phyloP scores from a whole-genome alignment of 805 yeast genomes.

The Starmera quercuum region DNA sequence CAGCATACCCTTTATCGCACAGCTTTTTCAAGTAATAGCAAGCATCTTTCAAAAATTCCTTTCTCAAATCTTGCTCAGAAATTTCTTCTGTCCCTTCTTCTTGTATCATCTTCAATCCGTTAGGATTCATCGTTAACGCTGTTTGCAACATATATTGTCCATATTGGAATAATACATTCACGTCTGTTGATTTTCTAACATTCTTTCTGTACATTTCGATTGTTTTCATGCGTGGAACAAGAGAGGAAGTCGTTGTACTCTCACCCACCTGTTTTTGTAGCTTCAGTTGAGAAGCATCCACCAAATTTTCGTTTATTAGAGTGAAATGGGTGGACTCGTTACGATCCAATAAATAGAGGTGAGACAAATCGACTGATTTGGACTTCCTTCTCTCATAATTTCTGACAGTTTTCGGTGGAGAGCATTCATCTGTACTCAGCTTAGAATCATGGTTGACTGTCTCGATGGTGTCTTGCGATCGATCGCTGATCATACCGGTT shows the following conservation, averaged over 20 bases:
- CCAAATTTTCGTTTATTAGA: constrained; percentile 31
- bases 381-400: constrained; percentile 20
- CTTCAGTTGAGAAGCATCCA: constrained; percentile 45
- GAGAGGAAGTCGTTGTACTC: constrained; percentile 30
- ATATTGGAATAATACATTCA: constrained; percentile 78
- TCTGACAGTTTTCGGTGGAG: not conserved
- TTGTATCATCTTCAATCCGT: not conserved
- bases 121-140: constrained; percentile 51
- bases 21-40: constrained; percentile 58
- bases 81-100: not conserved
- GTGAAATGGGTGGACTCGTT: constrained; percentile 27
- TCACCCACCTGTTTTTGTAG: constrained; percentile 48
- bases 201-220: constrained; percentile 81
- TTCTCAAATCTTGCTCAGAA: constrained; percentile 29
- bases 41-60: constrained; percentile 71
- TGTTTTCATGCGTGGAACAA: constrained; percentile 74
- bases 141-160: constrained; percentile 88
- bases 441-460: too few relatives aligned
- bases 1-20: constrained; percentile 73
- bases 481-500: not conserved
- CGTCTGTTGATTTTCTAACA: constrained; percentile 80
- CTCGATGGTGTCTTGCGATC: not conserved
- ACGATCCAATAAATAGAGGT: constrained; percentile 27
- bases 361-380: constrained; percentile 34
- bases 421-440: too few relatives aligned